These are phyloP conservation scores for Bryoglossum gracile DNA, from an alignment of 495 filamentous ascomycete genomes.

Conservation along the genomic window DNA sequence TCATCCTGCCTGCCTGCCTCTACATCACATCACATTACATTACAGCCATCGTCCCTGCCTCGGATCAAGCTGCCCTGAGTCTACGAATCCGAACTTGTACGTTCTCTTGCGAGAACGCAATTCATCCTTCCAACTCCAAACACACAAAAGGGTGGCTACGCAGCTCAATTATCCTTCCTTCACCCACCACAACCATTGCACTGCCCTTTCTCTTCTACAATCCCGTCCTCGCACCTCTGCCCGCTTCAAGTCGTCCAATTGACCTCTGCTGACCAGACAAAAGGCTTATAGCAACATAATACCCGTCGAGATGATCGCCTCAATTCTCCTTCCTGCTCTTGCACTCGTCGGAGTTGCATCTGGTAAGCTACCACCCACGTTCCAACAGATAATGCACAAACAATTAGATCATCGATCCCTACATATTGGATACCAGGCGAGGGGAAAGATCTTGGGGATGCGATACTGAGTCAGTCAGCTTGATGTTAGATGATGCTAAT, in stretches of 20 bases:
- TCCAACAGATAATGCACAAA: too few relatives aligned
- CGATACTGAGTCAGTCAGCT: too few relatives aligned
- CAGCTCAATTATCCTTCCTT: constrained; percentile 1
- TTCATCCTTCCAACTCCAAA: too few relatives aligned
- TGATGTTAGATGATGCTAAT: constrained; percentile 9
- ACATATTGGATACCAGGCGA: too few relatives aligned
- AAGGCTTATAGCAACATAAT: constrained; percentile 22
- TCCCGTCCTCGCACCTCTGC: constrained; percentile 1
- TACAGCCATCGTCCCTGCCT: not conserved
- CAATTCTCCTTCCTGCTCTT: constrained; percentile 66
- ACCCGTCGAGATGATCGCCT: constrained; percentile 61
- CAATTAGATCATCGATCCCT: too few relatives aligned
- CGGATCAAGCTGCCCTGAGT: too few relatives aligned
- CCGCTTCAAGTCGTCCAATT: constrained; percentile 18
- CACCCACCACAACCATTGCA: not conserved
- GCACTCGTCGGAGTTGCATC: constrained; percentile 56
- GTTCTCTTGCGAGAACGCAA: not conserved
- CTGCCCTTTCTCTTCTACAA: too few relatives aligned
- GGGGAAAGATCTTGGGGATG: too few relatives aligned
- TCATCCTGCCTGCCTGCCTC: too few relatives aligned
- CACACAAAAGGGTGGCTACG: not conserved
- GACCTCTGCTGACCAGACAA: constrained; percentile 16
- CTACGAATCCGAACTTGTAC: too few relatives aligned
- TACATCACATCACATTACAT: too few relatives aligned
- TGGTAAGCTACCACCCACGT: constrained; percentile 47